These are phyloP conservation scores for Erysimum cheiranthoides DNA, from an alignment of 345 rosid genomes.

Conservation along the genomic window DNA sequence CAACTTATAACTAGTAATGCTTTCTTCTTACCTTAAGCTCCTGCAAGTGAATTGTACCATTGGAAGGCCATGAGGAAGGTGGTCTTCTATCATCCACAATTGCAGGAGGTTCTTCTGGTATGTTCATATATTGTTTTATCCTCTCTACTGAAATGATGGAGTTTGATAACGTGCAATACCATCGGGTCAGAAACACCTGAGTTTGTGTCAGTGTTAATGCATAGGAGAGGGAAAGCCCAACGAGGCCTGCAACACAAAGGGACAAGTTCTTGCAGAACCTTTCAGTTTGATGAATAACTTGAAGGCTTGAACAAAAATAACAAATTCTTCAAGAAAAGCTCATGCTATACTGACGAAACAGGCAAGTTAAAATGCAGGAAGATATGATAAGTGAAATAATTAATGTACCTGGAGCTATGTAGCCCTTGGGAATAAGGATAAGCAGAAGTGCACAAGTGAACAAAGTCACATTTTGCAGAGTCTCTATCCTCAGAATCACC, in stretches of 20 bases:
- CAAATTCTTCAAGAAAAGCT: background rate
- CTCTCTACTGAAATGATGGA: slow-evolving; percentile 74
- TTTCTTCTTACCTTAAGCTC: slow-evolving; percentile 58
- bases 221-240: slow-evolving; percentile 80
- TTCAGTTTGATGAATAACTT: background rate
- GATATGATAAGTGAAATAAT: slow-evolving; percentile 8
- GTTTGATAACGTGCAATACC: slow-evolving; percentile 69
- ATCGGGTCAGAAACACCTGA: slow-evolving; percentile 61
- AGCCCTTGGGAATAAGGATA: slow-evolving; percentile 69
- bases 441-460: slow-evolving; percentile 77
- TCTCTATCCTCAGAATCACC: slow-evolving; percentile 72
- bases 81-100: slow-evolving; percentile 65
- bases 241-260: slow-evolving; percentile 55
- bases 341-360: background rate
- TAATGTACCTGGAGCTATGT: slow-evolving; percentile 57
- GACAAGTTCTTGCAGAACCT: slow-evolving; percentile 14
- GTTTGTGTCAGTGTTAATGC: slow-evolving; percentile 65
- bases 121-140: slow-evolving; percentile 75
- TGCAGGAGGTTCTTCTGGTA: slow-evolving; percentile 69
- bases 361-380: slow-evolving; percentile 11
- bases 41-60: slow-evolving; percentile 71
- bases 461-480: slow-evolving; percentile 71
- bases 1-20: slow-evolving; percentile 2
- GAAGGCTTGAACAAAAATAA: background rate
- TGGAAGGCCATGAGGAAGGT: slow-evolving; percentile 68